Evolutionary conservation across 2,329 filamentous ascomycete species (phyloP).

Genomic region (Cercospora sp.): DNA sequence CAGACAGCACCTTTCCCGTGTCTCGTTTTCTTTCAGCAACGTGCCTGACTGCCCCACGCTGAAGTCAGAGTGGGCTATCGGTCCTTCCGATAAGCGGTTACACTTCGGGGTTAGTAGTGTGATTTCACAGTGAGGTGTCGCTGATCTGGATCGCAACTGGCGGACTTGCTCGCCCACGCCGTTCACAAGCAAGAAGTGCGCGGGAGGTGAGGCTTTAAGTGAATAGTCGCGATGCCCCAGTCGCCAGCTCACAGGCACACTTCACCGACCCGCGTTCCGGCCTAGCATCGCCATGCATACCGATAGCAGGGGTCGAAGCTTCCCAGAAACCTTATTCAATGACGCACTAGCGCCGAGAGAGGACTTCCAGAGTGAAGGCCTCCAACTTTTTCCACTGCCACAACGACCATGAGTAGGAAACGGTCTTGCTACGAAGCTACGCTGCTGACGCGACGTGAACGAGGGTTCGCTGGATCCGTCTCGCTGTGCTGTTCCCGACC

Average conservation of each 20-base stretch:
- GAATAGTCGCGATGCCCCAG: neutral
- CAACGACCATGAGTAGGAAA: neutral
- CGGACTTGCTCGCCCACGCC: neutral
- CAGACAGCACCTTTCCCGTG: neutral
- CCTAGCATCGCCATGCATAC: neutral
- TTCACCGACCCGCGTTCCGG: conserved; percentile 8
- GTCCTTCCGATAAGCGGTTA: conserved; percentile 7
- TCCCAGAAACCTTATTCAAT: conserved; percentile 2
- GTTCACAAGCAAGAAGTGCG: neutral
- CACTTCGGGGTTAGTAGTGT: conserved; percentile 2
- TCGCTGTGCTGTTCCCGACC: neutral
- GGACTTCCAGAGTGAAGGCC: neutral
- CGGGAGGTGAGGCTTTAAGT: neutral
- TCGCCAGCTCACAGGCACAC: conserved; percentile 6
- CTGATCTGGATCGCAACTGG: neutral
- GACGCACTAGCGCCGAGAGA: conserved; percentile 6
- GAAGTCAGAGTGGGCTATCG: conserved; percentile 13
- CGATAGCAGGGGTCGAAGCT: neutral
- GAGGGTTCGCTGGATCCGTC: neutral
- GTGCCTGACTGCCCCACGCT: conserved; percentile 10
- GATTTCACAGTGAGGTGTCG: conserved; percentile 4
- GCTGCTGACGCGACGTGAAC: neutral
- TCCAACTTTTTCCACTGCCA: neutral
- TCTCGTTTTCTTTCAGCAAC: conserved; percentile 6
- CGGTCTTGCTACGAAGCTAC: neutral